Conservation (phyloP, 2,329 filamentous ascomycete species). For the Chrysosporium keratinophilum region DNA sequence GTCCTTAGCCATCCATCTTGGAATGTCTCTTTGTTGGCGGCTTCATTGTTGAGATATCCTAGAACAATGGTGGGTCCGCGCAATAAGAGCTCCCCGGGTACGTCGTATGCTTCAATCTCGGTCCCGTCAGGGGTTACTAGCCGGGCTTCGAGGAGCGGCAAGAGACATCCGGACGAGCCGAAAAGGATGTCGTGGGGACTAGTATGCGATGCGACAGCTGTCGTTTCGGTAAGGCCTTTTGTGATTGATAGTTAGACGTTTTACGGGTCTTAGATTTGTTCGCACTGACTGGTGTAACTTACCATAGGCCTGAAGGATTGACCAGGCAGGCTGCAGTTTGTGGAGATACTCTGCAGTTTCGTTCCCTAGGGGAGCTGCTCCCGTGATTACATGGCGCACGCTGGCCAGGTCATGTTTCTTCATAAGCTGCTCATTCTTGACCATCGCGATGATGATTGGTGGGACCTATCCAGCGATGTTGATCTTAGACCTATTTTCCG, state of each 20-base stretch:
- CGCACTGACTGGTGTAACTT: background rate
- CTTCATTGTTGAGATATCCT: constrained; percentile 70
- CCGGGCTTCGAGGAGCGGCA: constrained; percentile 52
- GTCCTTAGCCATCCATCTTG: constrained; percentile 24
- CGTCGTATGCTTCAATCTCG: constrained; percentile 56
- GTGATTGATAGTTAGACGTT: background rate
- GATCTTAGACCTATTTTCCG: background rate
- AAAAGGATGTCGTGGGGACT: constrained; percentile 48
- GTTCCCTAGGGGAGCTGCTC: constrained; percentile 59
- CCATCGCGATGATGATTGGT: constrained; percentile 61
- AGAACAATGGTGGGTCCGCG: constrained; percentile 61
- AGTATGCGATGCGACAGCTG: constrained; percentile 50
- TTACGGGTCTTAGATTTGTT: background rate
- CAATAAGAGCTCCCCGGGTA: constrained; percentile 64
- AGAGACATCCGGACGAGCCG: constrained; percentile 56
- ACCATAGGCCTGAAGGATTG: constrained; percentile 56
- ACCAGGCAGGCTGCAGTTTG: constrained; percentile 51
- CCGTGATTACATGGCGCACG: constrained; percentile 54
- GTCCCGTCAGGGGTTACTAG: constrained; percentile 53
- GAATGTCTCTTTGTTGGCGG: constrained; percentile 65
- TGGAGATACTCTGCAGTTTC: constrained; percentile 55
- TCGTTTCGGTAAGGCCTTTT: constrained; percentile 55
- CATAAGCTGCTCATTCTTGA: constrained; percentile 48
- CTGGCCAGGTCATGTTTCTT: constrained; percentile 58
- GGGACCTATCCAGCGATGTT: constrained; percentile 33